These are phyloP conservation scores for Alternaria triticimaculans DNA, from an alignment of 2,329 filamentous ascomycete species.

Conservation along the genomic window DNA sequence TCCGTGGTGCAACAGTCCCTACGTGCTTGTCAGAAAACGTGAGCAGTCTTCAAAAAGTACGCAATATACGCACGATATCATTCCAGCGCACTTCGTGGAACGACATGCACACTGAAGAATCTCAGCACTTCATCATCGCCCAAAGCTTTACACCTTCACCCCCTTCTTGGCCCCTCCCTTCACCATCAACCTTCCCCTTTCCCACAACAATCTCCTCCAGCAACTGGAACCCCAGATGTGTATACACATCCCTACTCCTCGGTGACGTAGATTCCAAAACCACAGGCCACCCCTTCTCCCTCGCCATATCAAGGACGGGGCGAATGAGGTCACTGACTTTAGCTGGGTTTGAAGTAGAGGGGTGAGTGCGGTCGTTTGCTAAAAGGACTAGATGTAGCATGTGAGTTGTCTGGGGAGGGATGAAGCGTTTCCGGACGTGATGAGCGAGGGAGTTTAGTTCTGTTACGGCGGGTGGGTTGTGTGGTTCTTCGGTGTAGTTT, in stretches of 20 bases:
- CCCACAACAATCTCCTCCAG: constrained; percentile 7
- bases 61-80: not conserved
- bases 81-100: not conserved
- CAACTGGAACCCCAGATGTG: constrained; percentile 5
- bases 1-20: not conserved
- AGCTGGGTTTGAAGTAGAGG: not conserved
- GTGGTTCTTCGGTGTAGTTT: not conserved
- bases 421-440: not conserved
- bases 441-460: constrained; percentile 3
- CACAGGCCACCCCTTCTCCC: constrained; percentile 7
- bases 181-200: not conserved
- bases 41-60: not conserved
- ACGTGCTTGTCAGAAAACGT: not conserved
- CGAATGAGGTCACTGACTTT: constrained; percentile 9
- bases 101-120: not conserved
- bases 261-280: constrained; percentile 9
- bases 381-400: constrained; percentile 7
- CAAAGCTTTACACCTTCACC: constrained; percentile 9
- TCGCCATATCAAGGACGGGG: constrained; percentile 11
- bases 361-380: constrained; percentile 8
- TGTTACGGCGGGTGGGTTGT: not conserved
- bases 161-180: constrained; percentile 6
- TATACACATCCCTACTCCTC: constrained; percentile 7
- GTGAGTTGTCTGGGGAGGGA: not conserved
- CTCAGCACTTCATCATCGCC: constrained; percentile 12